Percentiles rank a stretch among this genome's conserved stretches.
Conservation (phyloP, 352 stramenopile species). For the Phytophthora pinifolia region DNA sequence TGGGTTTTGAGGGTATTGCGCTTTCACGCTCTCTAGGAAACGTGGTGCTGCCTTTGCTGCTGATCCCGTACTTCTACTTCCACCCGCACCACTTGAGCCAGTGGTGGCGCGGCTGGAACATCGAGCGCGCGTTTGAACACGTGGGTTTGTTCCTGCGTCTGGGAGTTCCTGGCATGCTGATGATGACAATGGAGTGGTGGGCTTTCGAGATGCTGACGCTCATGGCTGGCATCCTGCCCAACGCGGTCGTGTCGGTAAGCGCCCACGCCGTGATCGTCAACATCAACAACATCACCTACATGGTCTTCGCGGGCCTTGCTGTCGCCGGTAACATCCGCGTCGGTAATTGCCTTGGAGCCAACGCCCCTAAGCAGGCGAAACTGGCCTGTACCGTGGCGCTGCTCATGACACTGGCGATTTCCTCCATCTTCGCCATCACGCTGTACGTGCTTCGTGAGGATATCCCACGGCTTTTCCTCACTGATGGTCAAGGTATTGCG, state of each 20-base stretch:
- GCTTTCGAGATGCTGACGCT: conserved; percentile 67
- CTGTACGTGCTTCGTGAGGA: conserved; percentile 23
- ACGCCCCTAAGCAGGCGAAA: conserved; percentile 41
- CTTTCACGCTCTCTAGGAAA: conserved; percentile 57
- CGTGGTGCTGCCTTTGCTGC: conserved; percentile 42
- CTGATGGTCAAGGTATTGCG: conserved; percentile 34
- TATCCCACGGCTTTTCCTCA: conserved; percentile 49
- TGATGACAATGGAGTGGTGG: conserved; percentile 73
- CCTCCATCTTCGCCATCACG: conserved; percentile 23
- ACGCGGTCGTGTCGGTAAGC: conserved; percentile 52
- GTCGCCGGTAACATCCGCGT: conserved; percentile 61
- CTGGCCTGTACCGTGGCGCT: conserved; percentile 42
- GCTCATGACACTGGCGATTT: conserved; percentile 33
- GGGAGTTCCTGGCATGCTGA: conserved; percentile 50
- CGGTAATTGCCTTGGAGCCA: conserved; percentile 62
- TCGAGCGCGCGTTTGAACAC: conserved; percentile 31
- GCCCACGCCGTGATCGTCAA: conserved; percentile 66
- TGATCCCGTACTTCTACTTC: conserved; percentile 61
- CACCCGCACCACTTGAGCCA: conserved; percentile 32
- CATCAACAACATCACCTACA: conserved; percentile 63
- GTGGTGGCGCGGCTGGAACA: conserved; percentile 55
- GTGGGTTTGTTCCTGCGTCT: conserved; percentile 47
- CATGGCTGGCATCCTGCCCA: conserved; percentile 47
- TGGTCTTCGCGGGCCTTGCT: conserved; percentile 57
- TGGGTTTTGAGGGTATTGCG: conserved; percentile 74